phyloP scores from a whole-genome alignment of 352 stramenopile species.

The Thraustochytrium striatum region DNA sequence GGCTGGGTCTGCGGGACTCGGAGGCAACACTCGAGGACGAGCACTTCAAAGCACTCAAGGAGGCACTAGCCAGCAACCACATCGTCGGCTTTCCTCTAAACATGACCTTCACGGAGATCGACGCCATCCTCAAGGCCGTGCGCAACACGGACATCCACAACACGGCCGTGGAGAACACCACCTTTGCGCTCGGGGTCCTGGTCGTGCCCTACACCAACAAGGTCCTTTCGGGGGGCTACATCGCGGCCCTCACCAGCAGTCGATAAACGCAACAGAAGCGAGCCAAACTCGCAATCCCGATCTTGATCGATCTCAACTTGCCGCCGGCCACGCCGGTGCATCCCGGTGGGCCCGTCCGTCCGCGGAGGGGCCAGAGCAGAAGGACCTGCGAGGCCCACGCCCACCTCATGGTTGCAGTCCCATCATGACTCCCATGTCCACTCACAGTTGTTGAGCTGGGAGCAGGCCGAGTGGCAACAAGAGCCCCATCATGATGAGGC shows the following conservation, averaged over 20 bases:
- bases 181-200: slow-evolving; percentile 81
- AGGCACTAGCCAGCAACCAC: slow-evolving; percentile 52
- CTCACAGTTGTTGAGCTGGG: too few species aligned
- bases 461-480: too few species aligned
- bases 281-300: too few species aligned
- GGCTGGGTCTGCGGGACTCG: background rate
- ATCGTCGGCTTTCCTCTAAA: slow-evolving; percentile 76
- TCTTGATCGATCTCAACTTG: too few species aligned
- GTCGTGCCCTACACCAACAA: slow-evolving; percentile 75
- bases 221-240: slow-evolving; percentile 83
- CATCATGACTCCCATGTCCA: too few species aligned
- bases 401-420: too few species aligned
- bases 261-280: too few species aligned
- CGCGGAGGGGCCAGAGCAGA: too few species aligned
- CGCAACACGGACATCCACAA: slow-evolving; percentile 81
- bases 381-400: too few species aligned
- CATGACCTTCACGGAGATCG: slow-evolving; percentile 76
- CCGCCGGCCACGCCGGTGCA: too few species aligned
- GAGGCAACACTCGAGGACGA: background rate
- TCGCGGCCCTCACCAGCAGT: slow-evolving; percentile 63
- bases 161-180: slow-evolving; percentile 70
- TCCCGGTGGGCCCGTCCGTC: too few species aligned
- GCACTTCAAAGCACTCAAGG: slow-evolving; percentile 20
- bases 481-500: too few species aligned
- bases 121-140: slow-evolving; percentile 70